Evolutionary conservation across 805 yeast species (phyloP).

Genomic region (Trichomonascus vanleenenianus): DNA sequence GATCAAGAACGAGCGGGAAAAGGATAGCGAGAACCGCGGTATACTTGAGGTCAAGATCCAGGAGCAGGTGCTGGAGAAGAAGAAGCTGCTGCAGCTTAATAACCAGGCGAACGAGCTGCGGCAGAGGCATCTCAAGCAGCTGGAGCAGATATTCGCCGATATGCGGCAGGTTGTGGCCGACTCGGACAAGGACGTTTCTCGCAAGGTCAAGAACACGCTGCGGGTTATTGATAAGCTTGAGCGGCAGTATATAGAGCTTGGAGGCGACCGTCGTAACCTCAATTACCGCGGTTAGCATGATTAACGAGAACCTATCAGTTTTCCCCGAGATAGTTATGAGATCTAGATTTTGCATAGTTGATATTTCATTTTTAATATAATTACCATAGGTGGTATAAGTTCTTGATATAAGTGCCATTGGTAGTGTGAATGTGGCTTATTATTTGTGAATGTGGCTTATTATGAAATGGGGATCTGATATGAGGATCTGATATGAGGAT

Average conservation of each 20-base stretch:
- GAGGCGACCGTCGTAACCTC: neutral
- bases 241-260: conserved; percentile 4
- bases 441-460: too few species aligned
- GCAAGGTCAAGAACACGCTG: conserved; percentile 10
- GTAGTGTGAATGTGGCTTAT: too few species aligned
- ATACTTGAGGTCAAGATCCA: conserved; percentile 16
- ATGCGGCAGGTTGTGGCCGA: conserved; percentile 11
- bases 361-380: too few species aligned
- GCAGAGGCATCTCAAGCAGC: conserved; percentile 13
- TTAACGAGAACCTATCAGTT: too few species aligned
- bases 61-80: conserved; percentile 10
- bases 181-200: conserved; percentile 11
- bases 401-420: too few species aligned
- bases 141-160: conserved; percentile 11
- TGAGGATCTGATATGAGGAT: too few species aligned
- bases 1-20: conserved; percentile 9
- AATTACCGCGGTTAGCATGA: too few species aligned
- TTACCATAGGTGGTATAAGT: too few species aligned
- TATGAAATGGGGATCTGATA: too few species aligned
- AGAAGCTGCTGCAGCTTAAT: conserved; percentile 9
- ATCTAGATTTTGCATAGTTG: too few species aligned
- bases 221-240: conserved; percentile 13
- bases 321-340: too few species aligned
- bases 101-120: conserved; percentile 8
- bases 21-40: conserved; percentile 10